Evolutionary conservation across 768 basidiomycete genomes (phyloP), one percentile per base, ranked within the genome.

Genomic region (Termitomyces sp.): DNA sequence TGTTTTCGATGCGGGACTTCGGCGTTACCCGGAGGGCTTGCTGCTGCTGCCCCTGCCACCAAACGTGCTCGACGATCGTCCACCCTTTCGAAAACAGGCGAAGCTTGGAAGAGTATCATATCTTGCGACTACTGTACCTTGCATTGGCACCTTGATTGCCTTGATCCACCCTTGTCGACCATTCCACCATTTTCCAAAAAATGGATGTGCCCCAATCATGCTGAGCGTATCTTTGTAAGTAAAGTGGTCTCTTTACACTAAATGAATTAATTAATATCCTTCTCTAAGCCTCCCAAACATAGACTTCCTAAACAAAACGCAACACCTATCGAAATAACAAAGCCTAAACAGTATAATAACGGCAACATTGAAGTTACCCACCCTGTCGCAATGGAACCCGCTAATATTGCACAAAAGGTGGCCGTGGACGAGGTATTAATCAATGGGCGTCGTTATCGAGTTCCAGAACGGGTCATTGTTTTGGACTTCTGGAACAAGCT

Each of bases 191-290:
- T 88, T 56, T 84, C 84, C 62, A 90, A 86, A 77, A 97, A 95
- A 70, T 99, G 96, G 95, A 97, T 96, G 94, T 99, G 97, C 70
- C 97, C 97, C 8, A 93, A 96, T 66, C 97, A 99, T 67, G 86
- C 85, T n/a, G 94, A 97, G 61, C 84, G 85, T 56, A 79, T 86
- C 52, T 69, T 91, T 58, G 95, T 96, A 67, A 71, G 92, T 76
- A 55, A 16, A 8, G 54, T 50, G 47, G 55, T 27, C 48, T 52
- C 48, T 35, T 41, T 27, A 58, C 56, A 55, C 45, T 45, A 56
- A 54, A 42, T 63, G 56, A 56, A 59, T 40, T 47, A 6, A 44
- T 12, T 47, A 6, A 44, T 12, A 12, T 48, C 41, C n/a, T 61
- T 51, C 50, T 2, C 64, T 8, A 64, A 97, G 94, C 82, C 79